A percentile compares a stretch with the other conserved stretches of the same genome.
Evolutionary conservation across 345 rosid genomes (phyloP).

Genomic region (Fremontodendron californicum): DNA sequence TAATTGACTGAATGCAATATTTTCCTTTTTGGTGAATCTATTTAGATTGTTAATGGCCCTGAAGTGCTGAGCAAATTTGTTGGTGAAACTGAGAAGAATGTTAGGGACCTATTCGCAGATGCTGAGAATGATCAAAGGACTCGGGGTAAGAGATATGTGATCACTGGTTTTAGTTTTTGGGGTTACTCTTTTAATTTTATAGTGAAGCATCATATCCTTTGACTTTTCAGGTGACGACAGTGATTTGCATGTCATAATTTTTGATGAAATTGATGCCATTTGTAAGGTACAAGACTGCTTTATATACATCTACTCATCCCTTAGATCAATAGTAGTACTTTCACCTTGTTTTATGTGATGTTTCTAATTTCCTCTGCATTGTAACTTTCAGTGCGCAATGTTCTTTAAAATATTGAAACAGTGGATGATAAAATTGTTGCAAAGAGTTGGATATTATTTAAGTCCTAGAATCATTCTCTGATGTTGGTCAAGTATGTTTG

Average conservation of each 20-base stretch:
- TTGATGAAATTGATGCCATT: constrained; percentile 99
- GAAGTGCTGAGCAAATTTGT: constrained; percentile 97
- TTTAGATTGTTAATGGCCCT: constrained; percentile 92
- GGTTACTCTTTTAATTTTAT: constrained; percentile 10
- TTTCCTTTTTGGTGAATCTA: constrained; percentile 24
- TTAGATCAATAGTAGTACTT: background rate
- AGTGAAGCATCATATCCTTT: constrained; percentile 18
- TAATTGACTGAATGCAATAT: constrained; percentile 7
- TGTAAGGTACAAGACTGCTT: constrained; percentile 70
- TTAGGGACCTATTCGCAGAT: constrained; percentile 93
- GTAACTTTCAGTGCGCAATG: background rate
- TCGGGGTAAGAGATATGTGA: constrained; percentile 51
- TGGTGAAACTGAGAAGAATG: constrained; percentile 97
- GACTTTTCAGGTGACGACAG: constrained; percentile 80
- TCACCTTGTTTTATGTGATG: background rate
- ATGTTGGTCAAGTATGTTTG: background rate
- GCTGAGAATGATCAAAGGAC: constrained; percentile 93
- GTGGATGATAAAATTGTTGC: background rate
- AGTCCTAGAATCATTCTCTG: background rate
- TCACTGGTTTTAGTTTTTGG: constrained; percentile 14
- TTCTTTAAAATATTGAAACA: constrained; percentile 1
- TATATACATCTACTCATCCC: background rate
- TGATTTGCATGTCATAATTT: constrained; percentile 93
- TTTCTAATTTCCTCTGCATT: background rate
- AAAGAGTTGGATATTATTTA: background rate